Evolutionary conservation across 768 basidiomycete species (phyloP), one percentile per base, ranked within the genome.

Genomic region (Daedaleopsis sinensis): DNA sequence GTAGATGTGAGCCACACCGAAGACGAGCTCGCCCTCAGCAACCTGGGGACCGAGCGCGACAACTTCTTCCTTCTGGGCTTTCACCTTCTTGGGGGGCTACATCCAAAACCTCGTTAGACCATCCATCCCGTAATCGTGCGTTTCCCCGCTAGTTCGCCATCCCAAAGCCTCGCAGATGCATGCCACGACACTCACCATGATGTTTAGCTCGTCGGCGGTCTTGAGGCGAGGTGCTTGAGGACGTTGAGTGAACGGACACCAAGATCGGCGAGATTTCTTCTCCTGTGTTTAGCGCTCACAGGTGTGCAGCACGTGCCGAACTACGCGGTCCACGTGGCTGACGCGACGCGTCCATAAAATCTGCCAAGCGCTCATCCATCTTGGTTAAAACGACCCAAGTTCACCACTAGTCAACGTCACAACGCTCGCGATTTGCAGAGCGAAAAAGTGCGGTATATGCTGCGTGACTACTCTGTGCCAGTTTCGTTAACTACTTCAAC

Each of bases 1-100:
- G 71, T 91, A 98, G 81, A 98, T 98, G 83, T 96, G 96, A 12
- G 97, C 97, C 63, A 98, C 95, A 67, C 96, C 96, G 73, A 96
- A 98, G 46, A 98, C 96, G 71, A 91, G 88, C 79, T 98, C 95
- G 73, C 96, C 95, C 76, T 97, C 95, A 63, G 90, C 89, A 70
- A 96, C 93, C 75, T 98, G 91, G 70, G 96, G 96, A 67, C 96
- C 96, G 77, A 97, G 93, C 56, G 89, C 93, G 68, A 91, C 84
- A 73, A 83, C 85, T 73, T 93, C 90, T 77, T 93, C 91, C 76
- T 86, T 87, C 65, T 82, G 83, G 64, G 79, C 87, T 79, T 90
- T 92, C 75, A 77, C 80, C 82, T 90, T 91, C 80, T 91, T 94
- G 75, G 92, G 92, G 65, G 92, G 79, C 92, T 94, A 62, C 82